Evolutionary conservation across 2,329 filamentous ascomycete genomes (phyloP).

Genomic region (Nannizziopsis arthrosporioides): DNA sequence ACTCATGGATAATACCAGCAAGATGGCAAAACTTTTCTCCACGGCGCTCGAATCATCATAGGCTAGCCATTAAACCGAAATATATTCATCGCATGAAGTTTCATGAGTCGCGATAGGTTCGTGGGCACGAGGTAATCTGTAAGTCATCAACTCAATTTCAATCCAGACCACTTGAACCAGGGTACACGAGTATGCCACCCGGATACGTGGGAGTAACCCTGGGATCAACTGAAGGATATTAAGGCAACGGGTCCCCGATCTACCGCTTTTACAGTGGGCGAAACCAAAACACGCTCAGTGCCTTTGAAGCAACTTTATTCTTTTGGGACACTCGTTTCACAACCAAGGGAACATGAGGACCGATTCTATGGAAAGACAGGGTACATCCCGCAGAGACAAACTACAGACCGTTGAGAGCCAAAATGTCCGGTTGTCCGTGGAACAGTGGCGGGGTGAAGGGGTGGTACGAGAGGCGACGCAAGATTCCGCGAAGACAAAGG

Average conservation of each 20-base stretch:
- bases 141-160: constrained; percentile 3
- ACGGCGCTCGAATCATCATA: no score
- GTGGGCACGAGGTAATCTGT: background rate
- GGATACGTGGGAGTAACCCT: background rate
- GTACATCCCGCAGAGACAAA: background rate
- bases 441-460: background rate
- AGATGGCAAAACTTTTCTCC: no score
- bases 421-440: background rate
- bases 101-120: no score
- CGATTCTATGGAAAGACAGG: background rate
- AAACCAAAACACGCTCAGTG: no score
- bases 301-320: no score
- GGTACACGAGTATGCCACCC: background rate
- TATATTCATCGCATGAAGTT: background rate
- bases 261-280: background rate
- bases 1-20: background rate
- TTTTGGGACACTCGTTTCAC: background rate
- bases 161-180: background rate
- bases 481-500: background rate
- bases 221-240: no score
- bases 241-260: background rate
- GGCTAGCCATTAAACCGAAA: no score
- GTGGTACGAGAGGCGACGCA: background rate
- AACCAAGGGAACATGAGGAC: background rate
- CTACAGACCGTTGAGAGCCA: background rate